Conservation (phyloP, 495 filamentous ascomycete genomes). For the Neurospora tetrasperma region DNA sequence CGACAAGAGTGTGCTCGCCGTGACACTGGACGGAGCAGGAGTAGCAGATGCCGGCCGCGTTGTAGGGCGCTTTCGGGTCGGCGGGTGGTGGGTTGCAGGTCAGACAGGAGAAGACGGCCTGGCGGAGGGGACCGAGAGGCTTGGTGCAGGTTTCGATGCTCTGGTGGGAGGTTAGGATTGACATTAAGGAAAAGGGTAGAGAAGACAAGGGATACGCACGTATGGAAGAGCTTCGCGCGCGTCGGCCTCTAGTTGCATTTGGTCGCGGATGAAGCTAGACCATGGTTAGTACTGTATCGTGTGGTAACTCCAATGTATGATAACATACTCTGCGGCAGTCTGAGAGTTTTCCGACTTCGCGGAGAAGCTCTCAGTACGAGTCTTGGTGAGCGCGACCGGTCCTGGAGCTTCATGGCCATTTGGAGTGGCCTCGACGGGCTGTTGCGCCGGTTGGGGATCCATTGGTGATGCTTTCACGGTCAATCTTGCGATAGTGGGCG, state of each 20-base stretch:
- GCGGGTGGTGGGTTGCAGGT: slow-evolving; percentile 80
- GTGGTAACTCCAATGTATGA: background rate
- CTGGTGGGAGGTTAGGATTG: slow-evolving; percentile 28
- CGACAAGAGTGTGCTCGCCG: slow-evolving; percentile 86
- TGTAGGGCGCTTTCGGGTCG: slow-evolving; percentile 50
- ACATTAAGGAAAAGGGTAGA: background rate
- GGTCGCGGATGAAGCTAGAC: slow-evolving; percentile 70
- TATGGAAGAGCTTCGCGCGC: slow-evolving; percentile 92
- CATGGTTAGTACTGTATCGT: background rate
- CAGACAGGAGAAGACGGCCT: slow-evolving; percentile 78
- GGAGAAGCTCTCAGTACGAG: slow-evolving; percentile 49
- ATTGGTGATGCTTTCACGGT: slow-evolving; percentile 5
- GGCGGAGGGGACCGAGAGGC: slow-evolving; percentile 73
- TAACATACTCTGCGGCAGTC: slow-evolving; percentile 71
- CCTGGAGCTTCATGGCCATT: slow-evolving; percentile 12
- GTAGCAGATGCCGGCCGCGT: slow-evolving; percentile 82
- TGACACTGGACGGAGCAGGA: slow-evolving; percentile 95
- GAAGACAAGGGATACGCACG: slow-evolving; percentile 33
- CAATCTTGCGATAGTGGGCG: background rate
- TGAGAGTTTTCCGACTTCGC: slow-evolving; percentile 62
- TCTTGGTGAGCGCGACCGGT: slow-evolving; percentile 16
- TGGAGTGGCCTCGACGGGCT: slow-evolving; percentile 10
- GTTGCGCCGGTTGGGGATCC: slow-evolving; percentile 16
- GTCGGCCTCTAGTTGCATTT: slow-evolving; percentile 86
- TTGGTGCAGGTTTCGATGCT: slow-evolving; percentile 90